Evolutionary conservation across 331 rosid genomes (phyloP), one percentile per base, ranked within the genome.

Genomic region (Erythrophleum ivorense): DNA sequence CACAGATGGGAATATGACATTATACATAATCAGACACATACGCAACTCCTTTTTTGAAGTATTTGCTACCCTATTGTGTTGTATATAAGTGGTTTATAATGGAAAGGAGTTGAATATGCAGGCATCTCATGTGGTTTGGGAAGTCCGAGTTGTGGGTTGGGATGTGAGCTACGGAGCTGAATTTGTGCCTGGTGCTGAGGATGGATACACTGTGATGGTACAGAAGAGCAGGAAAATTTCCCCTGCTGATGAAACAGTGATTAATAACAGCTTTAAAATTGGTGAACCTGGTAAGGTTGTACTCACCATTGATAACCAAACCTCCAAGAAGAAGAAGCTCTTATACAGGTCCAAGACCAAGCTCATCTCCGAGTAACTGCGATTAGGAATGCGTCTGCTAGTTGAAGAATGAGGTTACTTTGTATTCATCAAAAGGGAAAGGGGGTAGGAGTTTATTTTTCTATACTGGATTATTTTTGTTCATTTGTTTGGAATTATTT

Each of bases 241-340:
- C 2, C 65, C 90, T 3, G 18, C 88, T 1, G 92, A 92, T 3
- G 97, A 94, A 59, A 86, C 94, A 11, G 85, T 91, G 8, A 81
- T 92, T 31, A 41, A 43, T 2, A 86, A 87, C 84, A 91, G 86
- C 82, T 94, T 87, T 90, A 91, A 91, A 74, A 55, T 75, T 12
- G 92, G 94, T 0, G 97, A 92, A 36, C 40, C 40, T 36, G 40
- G 40, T 36, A 36, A 36, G 40, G 40, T 36, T 36, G 40, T 36
- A 4, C 94, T 94, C 78, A 88, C 84, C 82, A 76, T 94, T 54
- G 89, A 92, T 78, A 94, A 92, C 89, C 98, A 84, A 84, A 87
- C 90, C 82, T 92, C 93, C 38, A 94, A 91, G 91, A 94, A 92
- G 93, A 94, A 94, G 94, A 91, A 89, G 82, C 93, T 94, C 68